These are phyloP conservation scores for Botrytis squamosa DNA, from an alignment of 2,329 filamentous ascomycete genomes.

Conservation along the genomic window DNA sequence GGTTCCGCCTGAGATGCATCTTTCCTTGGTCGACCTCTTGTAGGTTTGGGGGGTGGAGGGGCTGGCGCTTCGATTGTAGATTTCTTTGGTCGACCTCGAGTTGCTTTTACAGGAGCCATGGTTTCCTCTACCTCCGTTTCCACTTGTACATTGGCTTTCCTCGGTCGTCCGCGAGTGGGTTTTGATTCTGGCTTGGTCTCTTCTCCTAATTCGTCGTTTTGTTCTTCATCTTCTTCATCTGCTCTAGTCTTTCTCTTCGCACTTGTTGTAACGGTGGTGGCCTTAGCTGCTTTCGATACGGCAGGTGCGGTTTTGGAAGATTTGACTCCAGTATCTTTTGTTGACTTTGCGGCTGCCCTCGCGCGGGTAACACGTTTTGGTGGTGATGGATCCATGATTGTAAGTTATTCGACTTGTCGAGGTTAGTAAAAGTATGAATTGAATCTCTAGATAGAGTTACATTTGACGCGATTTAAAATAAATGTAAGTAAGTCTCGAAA, in stretches of 20 bases:
- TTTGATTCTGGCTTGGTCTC: slow-evolving; percentile 38
- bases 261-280: slow-evolving; percentile 37
- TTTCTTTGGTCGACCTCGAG: slow-evolving; percentile 49
- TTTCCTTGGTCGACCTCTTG: slow-evolving; percentile 37
- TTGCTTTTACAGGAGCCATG: slow-evolving; percentile 38
- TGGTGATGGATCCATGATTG: slow-evolving; percentile 52
- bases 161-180: slow-evolving; percentile 48
- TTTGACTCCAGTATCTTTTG: slow-evolving; percentile 42
- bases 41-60: slow-evolving; percentile 27
- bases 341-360: slow-evolving; percentile 45
- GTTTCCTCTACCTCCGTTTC: slow-evolving; percentile 33
- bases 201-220: slow-evolving; percentile 33
- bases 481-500: background rate
- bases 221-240: slow-evolving; percentile 43
- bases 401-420: background rate
- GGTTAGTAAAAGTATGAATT: background rate
- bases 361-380: slow-evolving; percentile 60
- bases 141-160: slow-evolving; percentile 42
- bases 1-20: slow-evolving; percentile 29
- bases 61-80: slow-evolving; percentile 29
- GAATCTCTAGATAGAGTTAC: background rate
- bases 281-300: slow-evolving; percentile 44
- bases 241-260: slow-evolving; percentile 55
- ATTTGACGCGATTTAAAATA: slow-evolving; percentile 3
- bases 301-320: slow-evolving; percentile 50